Evolutionary conservation across 352 stramenopile species (phyloP), one percentile per base, ranked within the genome.

Genomic region (Globisporangium polare): DNA sequence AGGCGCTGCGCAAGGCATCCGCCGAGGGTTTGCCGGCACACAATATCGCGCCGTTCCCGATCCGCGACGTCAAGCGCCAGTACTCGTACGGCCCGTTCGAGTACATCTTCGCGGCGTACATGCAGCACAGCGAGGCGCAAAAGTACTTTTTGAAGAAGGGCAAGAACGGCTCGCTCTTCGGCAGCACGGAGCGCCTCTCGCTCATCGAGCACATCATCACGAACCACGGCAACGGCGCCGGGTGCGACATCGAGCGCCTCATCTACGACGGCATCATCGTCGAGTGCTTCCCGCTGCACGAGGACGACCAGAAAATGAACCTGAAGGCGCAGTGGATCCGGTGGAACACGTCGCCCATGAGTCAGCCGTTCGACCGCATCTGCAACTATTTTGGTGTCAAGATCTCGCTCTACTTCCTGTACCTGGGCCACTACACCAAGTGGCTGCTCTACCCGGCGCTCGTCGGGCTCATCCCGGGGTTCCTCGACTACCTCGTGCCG

Each of bases 371-470:
- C 47, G 79, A 92, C 56, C 74, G 77, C 26, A 87, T 94, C 54
- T 89, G 85, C 61, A 74, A 89, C 57, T 94, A 94, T 67, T 94
- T 92, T 70, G 85, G 85, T 53, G 83, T 89, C 61, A 90, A 98
- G 71, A 90, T 99, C 58, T 90, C 91, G 22, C 96, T 99, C 59
- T 99, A 99, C 76, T 99, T 99, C 69, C 74, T 97, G 37, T 99
- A 97, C 85, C 64, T 99, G 24, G 93, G 98, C 15, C 94, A 99
- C 73, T 97, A 95, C 72, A 98, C 95, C 41, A 93, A 94, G 59
- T 98, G 97, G 83, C 77, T 99, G 29, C 67, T 98, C n/a, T 96
- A 97, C 57, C 86, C 97, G 22, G 94, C 90, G 42, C 57, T 98
- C 20, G 65, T 98, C 46, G 96, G 96, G 3, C 74, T 94, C 45